Conservation (phyloP, 768 basidiomycete genomes). For the Xerocomellus chrysenteron region DNA sequence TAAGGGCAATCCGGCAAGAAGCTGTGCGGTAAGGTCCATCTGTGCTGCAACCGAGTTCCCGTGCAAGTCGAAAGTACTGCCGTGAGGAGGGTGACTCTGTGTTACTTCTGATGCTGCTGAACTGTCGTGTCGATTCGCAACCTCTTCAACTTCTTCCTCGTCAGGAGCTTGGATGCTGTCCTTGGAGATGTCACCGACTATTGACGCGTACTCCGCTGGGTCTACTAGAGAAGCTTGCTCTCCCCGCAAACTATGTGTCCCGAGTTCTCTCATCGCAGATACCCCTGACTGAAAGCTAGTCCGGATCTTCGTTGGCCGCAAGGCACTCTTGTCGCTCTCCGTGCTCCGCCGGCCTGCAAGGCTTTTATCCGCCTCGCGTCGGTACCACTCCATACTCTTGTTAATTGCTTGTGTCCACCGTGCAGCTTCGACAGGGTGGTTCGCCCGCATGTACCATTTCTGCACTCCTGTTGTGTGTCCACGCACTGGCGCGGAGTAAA, state of each 20-base stretch:
- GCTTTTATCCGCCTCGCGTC: constrained; percentile 38
- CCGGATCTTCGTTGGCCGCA: constrained; percentile 30
- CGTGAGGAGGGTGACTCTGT: constrained; percentile 52
- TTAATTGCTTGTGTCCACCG: constrained; percentile 81
- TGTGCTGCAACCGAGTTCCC: constrained; percentile 73
- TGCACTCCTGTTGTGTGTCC: constrained; percentile 48
- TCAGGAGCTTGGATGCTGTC: constrained; percentile 27
- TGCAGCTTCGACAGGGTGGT: constrained; percentile 85
- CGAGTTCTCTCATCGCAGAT: constrained; percentile 23
- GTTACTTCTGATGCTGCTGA: constrained; percentile 46
- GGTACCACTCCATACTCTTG: constrained; percentile 71
- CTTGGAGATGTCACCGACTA: constrained; percentile 9
- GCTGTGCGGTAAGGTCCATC: constrained; percentile 70
- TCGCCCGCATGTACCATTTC: constrained; percentile 83
- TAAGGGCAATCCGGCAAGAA: constrained; percentile 50
- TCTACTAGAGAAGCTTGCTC: constrained; percentile 27
- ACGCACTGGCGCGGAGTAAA: constrained; percentile 59
- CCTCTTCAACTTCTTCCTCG: constrained; percentile 29
- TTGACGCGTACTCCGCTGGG: constrained; percentile 12
- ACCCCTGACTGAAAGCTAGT: constrained; percentile 33
- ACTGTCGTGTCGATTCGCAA: constrained; percentile 41
- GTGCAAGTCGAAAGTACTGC: constrained; percentile 58
- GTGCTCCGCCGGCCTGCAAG: constrained; percentile 38
- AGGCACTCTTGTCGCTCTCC: constrained; percentile 48
- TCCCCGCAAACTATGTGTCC: constrained; percentile 23